Base-by-base conservation (phyloP, 202 grass and related monocot genomes). In the Thinopyrum obtusiflorum region DNA sequence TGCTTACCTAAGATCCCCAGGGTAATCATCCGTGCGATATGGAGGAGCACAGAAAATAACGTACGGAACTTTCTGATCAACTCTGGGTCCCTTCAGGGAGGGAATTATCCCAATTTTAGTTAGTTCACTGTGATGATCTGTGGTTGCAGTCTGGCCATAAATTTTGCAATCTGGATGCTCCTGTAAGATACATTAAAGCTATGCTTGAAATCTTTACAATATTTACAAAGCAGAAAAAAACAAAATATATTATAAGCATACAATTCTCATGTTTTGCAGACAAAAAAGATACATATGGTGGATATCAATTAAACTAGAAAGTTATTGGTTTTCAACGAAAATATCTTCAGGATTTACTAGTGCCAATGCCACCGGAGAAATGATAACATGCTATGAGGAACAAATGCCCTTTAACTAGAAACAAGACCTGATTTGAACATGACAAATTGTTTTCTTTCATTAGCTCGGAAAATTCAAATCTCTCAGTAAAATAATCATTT, bases 41-140 rank as follows among this genome's bases (percentile, higher is more conserved):
- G 96, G 96, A 42, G 96, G 93, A 82, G 96, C 91, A 76, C 96
- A 98, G 84, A 98, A 95, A 85, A 98, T 92, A 27, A 95, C 84
- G 73, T 91, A 92, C 49, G 96, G 82, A 66, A 95, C 86, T 75
- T 95, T 93, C 42, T 87, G 76, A 71, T 61, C 62, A 75, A 37
- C 8, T 62, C 21, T 39, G 33, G 91, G 68, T 60, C 88, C 88
- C 80, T 88, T 98, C 70, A 92, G 83, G 26, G 79, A 81, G 62
- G 93, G 96, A 77, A 92, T 75, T 39, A 98, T 92, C 53, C 91
- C 93, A 82, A 92, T n/a, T 20, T 91, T 70, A 84, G 68, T 77
- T 65, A 98, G 67, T 79, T 98, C 96, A 83, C 71, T 72, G 76
- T 98, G 93, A 89, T 98, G 91, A 71, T 94, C 85, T 80, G 84